Evolutionary conservation across 2,329 filamentous ascomycete genomes (phyloP).

Genomic region (Penicillium sp.): DNA sequence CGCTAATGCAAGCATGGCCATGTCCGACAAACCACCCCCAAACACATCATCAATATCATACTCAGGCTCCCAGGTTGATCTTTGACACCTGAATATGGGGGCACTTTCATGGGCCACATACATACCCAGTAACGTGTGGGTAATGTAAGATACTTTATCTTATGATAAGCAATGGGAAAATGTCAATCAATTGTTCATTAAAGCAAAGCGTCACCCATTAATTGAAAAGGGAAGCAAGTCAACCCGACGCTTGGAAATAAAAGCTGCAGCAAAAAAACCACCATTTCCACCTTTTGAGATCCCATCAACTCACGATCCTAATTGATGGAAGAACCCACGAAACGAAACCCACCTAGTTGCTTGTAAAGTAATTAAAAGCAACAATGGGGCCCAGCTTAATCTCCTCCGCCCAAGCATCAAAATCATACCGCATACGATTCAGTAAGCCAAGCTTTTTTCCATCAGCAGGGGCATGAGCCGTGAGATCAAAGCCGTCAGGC

Average conservation of each 20-base stretch:
- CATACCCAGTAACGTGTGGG: no score
- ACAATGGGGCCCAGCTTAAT: slow-evolving; percentile 34
- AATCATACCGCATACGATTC: slow-evolving; percentile 45
- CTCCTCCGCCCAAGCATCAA: slow-evolving; percentile 43
- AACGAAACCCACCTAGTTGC: slow-evolving; percentile 18
- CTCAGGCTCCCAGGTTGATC: background rate
- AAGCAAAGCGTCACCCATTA: background rate
- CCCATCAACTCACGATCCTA: background rate
- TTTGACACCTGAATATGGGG: background rate
- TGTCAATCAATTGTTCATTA: background rate
- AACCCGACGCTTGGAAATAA: no score
- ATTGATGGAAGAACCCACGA: background rate
- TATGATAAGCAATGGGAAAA: background rate
- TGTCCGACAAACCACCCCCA: slow-evolving; percentile 1
- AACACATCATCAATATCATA: background rate
- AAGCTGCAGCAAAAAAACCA: background rate
- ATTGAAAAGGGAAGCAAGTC: background rate
- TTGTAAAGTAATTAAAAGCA: slow-evolving; percentile 42
- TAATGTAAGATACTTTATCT: no score
- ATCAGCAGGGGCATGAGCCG: slow-evolving; percentile 34
- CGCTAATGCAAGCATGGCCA: background rate
- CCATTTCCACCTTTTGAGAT: background rate
- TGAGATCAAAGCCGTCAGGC: slow-evolving; percentile 40
- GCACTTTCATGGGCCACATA: no score
- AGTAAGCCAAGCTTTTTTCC: slow-evolving; percentile 38